Evolutionary conservation across 441 rosid species (phyloP).

Genomic region (Raphanus hybrid): DNA sequence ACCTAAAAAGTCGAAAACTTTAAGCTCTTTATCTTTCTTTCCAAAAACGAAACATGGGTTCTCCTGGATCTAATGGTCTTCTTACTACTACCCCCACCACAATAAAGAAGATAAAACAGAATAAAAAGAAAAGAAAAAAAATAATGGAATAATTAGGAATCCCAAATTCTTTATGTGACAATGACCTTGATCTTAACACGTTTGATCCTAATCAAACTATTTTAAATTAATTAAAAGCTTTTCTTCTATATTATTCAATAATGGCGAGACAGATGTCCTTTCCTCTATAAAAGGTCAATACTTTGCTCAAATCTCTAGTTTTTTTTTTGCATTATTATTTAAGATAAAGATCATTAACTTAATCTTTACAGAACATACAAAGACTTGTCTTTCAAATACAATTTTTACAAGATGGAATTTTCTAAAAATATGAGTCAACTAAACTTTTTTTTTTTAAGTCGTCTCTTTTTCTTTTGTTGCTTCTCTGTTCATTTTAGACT

Average conservation of each 20-base stretch:
- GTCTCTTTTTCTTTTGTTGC: not conserved
- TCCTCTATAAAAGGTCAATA: constrained; percentile 10
- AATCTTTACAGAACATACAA: not conserved
- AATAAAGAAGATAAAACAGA: constrained; percentile 3
- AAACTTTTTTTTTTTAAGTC: not conserved
- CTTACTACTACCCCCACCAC: not conserved
- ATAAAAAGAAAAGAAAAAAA: not conserved
- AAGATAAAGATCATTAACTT: constrained; percentile 1
- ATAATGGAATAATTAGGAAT: constrained; percentile 5
- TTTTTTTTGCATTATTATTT: not conserved
- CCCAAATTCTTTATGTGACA: constrained; percentile 39
- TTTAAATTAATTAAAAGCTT: not conserved
- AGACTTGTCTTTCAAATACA: not conserved
- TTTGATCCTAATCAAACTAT: constrained; percentile 34
- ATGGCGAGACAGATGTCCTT: constrained; percentile 27
- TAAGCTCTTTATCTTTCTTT: constrained; percentile 34
- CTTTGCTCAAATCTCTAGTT: not conserved
- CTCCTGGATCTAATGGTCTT: constrained; percentile 39
- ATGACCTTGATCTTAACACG: constrained; percentile 37
- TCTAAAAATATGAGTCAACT: constrained; percentile 24
- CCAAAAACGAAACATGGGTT: constrained; percentile 40
- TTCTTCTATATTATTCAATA: not conserved
- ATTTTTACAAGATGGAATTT: constrained; percentile 2
- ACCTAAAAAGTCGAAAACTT: constrained; percentile 48
- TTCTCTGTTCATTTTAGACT: constrained; percentile 11